Percentiles rank a stretch among this genome's conserved stretches.
Evolutionary conservation across 495 filamentous ascomycete genomes (phyloP).

Genomic region (Aspergillus haitiensis): DNA sequence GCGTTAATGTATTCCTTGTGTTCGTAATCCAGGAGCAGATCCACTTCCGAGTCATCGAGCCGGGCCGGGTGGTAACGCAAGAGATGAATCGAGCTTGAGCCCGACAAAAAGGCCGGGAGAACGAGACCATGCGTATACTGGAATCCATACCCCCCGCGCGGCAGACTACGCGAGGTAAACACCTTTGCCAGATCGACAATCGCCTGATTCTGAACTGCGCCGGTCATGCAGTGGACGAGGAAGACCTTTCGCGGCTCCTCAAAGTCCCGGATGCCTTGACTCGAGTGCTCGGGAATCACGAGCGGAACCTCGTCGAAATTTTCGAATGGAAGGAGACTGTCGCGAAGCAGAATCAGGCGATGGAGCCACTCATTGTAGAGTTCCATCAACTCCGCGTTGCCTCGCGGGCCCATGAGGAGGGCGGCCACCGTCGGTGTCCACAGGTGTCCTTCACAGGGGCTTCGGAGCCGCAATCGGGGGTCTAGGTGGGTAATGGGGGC

Average conservation of each 20-base stretch:
- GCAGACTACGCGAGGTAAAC: conserved; percentile 8
- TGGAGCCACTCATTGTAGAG: conserved; percentile 13
- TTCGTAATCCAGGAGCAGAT: conserved; percentile 11
- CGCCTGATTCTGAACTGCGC: conserved; percentile 7
- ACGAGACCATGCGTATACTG: conserved; percentile 8
- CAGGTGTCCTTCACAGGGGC: conserved; percentile 11
- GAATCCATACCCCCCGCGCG: conserved; percentile 9
- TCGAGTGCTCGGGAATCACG: conserved; percentile 4
- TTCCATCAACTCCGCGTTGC: conserved; percentile 8
- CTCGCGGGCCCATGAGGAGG: conserved; percentile 3
- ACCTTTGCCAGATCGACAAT: conserved; percentile 14
- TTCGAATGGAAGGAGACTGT: conserved; percentile 9
- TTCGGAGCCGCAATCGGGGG: conserved; percentile 1
- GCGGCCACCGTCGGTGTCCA: conserved; percentile 9
- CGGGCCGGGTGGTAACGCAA: conserved; percentile 11
- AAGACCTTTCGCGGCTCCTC: conserved; percentile 12
- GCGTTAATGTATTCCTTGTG: conserved; percentile 12
- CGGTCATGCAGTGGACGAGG: conserved; percentile 10
- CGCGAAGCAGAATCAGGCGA: conserved; percentile 10
- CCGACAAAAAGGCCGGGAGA: conserved; percentile 6
- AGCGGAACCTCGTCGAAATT: conserved; percentile 10
- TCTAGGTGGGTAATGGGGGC: neutral
- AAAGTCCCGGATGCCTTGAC: conserved; percentile 6
- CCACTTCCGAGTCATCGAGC: conserved; percentile 2
- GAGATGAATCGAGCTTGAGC: conserved; percentile 10